Percentiles rank a stretch among this genome's conserved stretches.
phyloP scores from a whole-genome alignment of 495 filamentous ascomycete genomes.

The Trypethelium eluteriae region DNA sequence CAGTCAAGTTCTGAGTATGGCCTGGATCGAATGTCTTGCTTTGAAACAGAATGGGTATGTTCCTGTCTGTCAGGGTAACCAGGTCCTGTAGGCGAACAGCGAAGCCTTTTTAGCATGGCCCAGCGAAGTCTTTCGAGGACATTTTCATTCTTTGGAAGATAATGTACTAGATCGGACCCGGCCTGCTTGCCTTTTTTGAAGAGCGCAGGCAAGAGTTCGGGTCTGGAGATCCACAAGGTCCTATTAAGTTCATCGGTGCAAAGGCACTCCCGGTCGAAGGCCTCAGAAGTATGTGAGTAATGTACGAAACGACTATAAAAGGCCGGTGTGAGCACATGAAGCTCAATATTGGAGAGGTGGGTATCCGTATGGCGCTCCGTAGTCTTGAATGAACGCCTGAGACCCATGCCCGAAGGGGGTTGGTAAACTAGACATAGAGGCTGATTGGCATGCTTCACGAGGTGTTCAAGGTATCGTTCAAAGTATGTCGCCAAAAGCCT shows the following conservation, averaged over 20 bases:
- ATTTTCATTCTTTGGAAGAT: background rate
- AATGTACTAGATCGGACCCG: background rate
- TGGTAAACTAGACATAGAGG: slow-evolving; percentile 45
- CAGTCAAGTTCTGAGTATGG: slow-evolving; percentile 26
- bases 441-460: slow-evolving; percentile 38
- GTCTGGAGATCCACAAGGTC: slow-evolving; percentile 46
- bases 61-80: slow-evolving; percentile 22
- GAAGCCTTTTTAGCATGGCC: slow-evolving; percentile 23
- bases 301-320: slow-evolving; percentile 55
- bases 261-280: slow-evolving; percentile 42
- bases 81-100: slow-evolving; percentile 28
- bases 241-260: slow-evolving; percentile 38
- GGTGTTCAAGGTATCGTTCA: slow-evolving; percentile 42
- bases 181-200: slow-evolving; percentile 12
- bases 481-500: slow-evolving; percentile 47
- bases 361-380: slow-evolving; percentile 14
- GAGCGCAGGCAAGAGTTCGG: slow-evolving; percentile 36
- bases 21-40: slow-evolving; percentile 23
- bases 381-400: slow-evolving; percentile 19
- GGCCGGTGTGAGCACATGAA: slow-evolving; percentile 49
- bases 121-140: slow-evolving; percentile 27
- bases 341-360: slow-evolving; percentile 11
- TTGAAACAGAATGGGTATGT: background rate
- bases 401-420: slow-evolving; percentile 27
- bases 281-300: slow-evolving; percentile 46